Conservation (phyloP, 176 grass and related monocot genomes). For the Bonia amplexicaulis region DNA sequence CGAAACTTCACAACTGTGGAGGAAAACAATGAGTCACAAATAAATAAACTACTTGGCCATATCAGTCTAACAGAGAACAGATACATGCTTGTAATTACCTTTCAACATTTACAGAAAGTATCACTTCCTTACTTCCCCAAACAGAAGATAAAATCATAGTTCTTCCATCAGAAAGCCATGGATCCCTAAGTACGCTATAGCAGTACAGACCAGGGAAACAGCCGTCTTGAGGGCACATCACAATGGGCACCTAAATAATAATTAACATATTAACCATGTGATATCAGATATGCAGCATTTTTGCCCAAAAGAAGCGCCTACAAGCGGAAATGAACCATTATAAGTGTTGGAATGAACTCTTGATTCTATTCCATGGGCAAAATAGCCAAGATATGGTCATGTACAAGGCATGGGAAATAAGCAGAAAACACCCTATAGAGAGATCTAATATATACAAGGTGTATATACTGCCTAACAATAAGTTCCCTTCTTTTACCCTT, state of each 20-base stretch:
- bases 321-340: too few relatives aligned
- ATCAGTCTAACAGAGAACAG: background rate
- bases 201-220: constrained; percentile 84
- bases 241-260: constrained; percentile 1
- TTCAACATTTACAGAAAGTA: constrained; percentile 67
- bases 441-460: too few relatives aligned
- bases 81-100: constrained; percentile 41
- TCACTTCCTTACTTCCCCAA: constrained; percentile 79
- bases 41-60: constrained; percentile 15
- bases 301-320: too few relatives aligned
- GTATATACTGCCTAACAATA: too few relatives aligned
- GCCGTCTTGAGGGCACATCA: constrained; percentile 64
- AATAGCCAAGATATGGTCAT: too few relatives aligned
- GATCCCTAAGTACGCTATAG: constrained; percentile 31
- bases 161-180: constrained; percentile 80
- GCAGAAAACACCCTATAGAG: too few relatives aligned
- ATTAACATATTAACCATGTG: too few relatives aligned
- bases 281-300: too few relatives aligned
- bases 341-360: too few relatives aligned
- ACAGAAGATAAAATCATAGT: constrained; percentile 65
- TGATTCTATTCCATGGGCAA: too few relatives aligned
- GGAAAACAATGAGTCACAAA: constrained; percentile 14
- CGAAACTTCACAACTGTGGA: constrained; percentile 52
- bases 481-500: too few relatives aligned
- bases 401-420: too few relatives aligned